Conservation (phyloP, 352 stramenopile species). For the Globisporangium splendens region DNA sequence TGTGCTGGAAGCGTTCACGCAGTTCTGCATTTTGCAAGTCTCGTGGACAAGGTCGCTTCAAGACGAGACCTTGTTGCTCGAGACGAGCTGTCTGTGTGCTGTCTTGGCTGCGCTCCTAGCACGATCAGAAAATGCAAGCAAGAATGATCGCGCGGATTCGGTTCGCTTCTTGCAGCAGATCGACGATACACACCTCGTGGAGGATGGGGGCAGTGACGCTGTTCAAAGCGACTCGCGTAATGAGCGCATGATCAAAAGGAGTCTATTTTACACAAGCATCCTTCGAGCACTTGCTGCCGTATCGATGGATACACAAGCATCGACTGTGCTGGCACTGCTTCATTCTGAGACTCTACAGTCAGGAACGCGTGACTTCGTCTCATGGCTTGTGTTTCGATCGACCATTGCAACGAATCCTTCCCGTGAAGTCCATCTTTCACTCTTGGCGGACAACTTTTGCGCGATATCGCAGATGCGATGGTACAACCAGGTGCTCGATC, state of each 20-base stretch:
- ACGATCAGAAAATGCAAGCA: background rate
- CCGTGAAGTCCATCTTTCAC: background rate
- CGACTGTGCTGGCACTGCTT: background rate
- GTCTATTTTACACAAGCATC: conserved; percentile 8
- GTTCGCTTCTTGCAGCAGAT: conserved; percentile 7
- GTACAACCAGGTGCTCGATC: conserved; percentile 1
- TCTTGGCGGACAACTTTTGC: background rate
- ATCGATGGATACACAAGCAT: background rate
- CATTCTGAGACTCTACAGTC: background rate
- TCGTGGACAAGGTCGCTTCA: conserved; percentile 1
- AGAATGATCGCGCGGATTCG: background rate
- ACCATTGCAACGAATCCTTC: background rate
- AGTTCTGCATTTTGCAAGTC: conserved; percentile 5
- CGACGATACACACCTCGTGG: background rate
- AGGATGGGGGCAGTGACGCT: background rate
- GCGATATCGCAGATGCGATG: conserved; percentile 4
- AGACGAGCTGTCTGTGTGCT: conserved; percentile 8
- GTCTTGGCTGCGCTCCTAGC: conserved; percentile 7
- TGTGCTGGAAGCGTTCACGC: background rate
- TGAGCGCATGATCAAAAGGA: background rate
- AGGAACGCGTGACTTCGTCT: conserved; percentile 5
- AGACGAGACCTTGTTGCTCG: conserved; percentile 3
- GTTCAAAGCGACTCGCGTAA: background rate
- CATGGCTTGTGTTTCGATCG: conserved; percentile 8
- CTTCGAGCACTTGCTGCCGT: conserved; percentile 4